A percentile compares a stretch with the other conserved stretches of the same genome.
Conservation (phyloP, 129 eudicot species). For the Artemisia argyi region DNA sequence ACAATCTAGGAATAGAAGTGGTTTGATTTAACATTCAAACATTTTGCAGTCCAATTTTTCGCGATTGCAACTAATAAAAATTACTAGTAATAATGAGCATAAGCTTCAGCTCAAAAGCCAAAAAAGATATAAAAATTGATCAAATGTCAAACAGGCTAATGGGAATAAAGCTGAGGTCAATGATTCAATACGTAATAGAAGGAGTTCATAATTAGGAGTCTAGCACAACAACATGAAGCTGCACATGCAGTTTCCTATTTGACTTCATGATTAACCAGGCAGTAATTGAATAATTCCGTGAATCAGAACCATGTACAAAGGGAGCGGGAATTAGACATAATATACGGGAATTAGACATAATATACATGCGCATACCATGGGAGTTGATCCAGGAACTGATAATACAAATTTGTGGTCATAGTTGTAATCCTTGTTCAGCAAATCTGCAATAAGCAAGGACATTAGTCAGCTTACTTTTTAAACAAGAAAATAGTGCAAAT, state of each 20-base stretch:
- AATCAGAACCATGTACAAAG: background rate
- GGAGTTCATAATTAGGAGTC: too few relatives aligned
- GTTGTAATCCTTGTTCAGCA: conserved; percentile 89
- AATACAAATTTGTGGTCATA: conserved; percentile 87
- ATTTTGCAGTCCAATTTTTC: too few relatives aligned
- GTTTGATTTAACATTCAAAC: background rate
- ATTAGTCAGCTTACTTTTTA: conserved; percentile 9
- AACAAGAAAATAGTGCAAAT: background rate
- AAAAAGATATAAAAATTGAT: too few relatives aligned
- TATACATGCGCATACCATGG: conserved; percentile 53
- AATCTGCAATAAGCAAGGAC: conserved; percentile 50
- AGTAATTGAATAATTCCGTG: background rate
- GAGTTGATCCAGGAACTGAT: conserved; percentile 75
- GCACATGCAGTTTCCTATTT: conserved; percentile 5
- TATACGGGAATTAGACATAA: background rate
- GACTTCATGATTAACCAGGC: background rate
- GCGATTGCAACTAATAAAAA: background rate
- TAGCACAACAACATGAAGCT: background rate
- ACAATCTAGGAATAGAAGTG: background rate
- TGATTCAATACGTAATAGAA: too few relatives aligned
- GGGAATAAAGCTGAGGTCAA: too few relatives aligned
- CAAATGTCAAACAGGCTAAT: too few relatives aligned
- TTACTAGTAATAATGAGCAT: too few relatives aligned
- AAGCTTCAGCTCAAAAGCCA: too few relatives aligned
- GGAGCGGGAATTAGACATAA: background rate